A percentile compares a stretch with the other conserved stretches of the same genome.
These are phyloP conservation scores for Umbelopsis isabellina DNA, from an alignment of 192 early-diverging fungal genomes.

Conservation along the genomic window DNA sequence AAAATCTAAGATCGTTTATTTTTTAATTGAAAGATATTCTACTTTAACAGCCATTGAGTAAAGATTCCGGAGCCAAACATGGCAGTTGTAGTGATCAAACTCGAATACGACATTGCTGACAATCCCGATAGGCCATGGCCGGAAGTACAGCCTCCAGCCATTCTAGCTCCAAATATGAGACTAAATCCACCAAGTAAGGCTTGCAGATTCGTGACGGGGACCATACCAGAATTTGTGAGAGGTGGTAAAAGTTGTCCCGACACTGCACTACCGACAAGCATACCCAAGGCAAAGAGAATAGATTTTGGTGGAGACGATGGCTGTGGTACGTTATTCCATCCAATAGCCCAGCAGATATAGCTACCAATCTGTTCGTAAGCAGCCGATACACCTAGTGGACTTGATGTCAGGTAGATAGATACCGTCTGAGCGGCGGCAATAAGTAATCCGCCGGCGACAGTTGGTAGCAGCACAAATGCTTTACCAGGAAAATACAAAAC, in stretches of 20 bases:
- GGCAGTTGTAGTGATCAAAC: background rate
- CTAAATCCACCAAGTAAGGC: background rate
- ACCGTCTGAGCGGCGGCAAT: background rate
- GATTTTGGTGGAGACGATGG: conserved; percentile 1
- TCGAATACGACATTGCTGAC: background rate
- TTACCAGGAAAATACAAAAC: background rate
- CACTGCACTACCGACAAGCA: background rate
- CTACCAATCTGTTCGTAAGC: conserved; percentile 4
- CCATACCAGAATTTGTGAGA: background rate
- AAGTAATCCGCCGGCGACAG: background rate
- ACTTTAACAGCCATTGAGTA: background rate
- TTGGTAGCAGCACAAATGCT: background rate
- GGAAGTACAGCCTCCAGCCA: background rate
- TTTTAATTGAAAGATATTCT: background rate
- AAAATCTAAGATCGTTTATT: background rate
- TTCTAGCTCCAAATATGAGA: background rate
- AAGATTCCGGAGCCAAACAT: conserved; percentile 1
- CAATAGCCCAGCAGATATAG: background rate
- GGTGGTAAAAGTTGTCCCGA: background rate
- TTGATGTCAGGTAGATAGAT: conserved; percentile 3
- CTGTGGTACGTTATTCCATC: background rate
- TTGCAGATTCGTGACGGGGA: background rate
- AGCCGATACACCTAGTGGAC: background rate
- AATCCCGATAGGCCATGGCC: background rate
- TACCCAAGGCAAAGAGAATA: background rate